A percentile compares a stretch with the other conserved stretches of the same genome.
These are phyloP conservation scores for Acanthamoeba rhysodes DNA, from an alignment of 208 protist genomes.

Conservation along the genomic window DNA sequence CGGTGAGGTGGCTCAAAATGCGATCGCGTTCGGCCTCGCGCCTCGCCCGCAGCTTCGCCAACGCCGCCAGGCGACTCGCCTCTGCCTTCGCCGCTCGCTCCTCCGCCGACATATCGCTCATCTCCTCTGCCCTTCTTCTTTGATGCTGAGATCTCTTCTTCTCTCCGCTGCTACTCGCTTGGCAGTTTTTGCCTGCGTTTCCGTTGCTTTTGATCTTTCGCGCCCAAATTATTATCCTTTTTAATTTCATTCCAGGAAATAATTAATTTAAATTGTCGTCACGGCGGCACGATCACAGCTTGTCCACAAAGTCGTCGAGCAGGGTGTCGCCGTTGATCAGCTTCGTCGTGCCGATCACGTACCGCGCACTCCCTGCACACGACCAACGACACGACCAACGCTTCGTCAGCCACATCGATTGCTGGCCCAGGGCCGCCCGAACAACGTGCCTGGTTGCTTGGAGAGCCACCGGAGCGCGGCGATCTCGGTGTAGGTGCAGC, in stretches of 20 bases:
- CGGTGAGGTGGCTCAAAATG: neutral
- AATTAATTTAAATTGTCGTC: no score
- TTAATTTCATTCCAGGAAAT: no score
- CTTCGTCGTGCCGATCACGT: slow-evolving; percentile 87
- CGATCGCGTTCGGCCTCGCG: neutral
- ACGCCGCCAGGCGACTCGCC: neutral
- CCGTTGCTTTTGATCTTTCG: no score
- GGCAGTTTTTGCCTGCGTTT: no score
- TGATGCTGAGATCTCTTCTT: no score
- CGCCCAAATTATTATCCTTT: no score
- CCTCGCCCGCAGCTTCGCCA: neutral
- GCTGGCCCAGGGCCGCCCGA: no score
- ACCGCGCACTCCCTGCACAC: slow-evolving; percentile 7
- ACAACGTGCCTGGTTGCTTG: slow-evolving; percentile 21
- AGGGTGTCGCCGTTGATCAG: slow-evolving; percentile 86
- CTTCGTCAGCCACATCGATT: no score
- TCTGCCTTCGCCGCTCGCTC: neutral
- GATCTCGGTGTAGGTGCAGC: slow-evolving; percentile 95
- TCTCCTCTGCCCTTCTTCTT: neutral
- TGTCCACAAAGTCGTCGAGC: slow-evolving; percentile 75
- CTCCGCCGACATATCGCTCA: neutral
- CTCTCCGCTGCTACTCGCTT: no score
- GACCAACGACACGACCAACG: neutral
- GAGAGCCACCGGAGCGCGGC: slow-evolving; percentile 93
- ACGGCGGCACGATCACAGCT: no score